Evolutionary conservation across 2,329 filamentous ascomycete species (phyloP).

Genomic region (Colletotrichum trifolii): DNA sequence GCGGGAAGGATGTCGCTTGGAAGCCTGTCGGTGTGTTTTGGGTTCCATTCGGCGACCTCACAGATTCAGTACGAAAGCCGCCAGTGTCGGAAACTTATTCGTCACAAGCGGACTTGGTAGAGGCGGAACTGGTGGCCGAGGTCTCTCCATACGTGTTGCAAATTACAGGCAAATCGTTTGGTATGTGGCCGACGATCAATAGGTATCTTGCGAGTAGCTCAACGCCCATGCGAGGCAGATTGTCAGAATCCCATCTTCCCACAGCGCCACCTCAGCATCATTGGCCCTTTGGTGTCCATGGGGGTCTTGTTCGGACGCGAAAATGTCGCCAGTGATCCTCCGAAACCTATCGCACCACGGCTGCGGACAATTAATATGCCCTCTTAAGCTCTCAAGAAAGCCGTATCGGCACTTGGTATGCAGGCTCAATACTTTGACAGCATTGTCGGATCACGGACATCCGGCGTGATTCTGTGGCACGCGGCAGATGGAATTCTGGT

Average conservation of each 20-base stretch:
- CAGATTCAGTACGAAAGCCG: constrained; percentile 19
- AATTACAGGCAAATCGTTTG: too few relatives aligned
- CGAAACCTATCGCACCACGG: constrained; percentile 16
- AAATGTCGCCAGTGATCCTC: neutral
- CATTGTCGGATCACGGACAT: neutral
- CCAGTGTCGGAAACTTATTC: constrained; percentile 35
- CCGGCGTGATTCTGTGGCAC: constrained; percentile 8
- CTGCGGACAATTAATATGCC: constrained; percentile 7
- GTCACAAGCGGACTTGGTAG: constrained; percentile 8
- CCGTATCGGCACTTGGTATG: constrained; percentile 18
- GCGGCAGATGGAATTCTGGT: constrained; percentile 1
- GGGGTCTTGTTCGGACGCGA: too few relatives aligned
- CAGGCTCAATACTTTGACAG: neutral
- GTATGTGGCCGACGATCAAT: too few relatives aligned
- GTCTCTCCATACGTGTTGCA: neutral
- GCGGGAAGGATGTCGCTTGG: constrained; percentile 10
- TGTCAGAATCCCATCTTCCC: too few relatives aligned
- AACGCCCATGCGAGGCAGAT: too few relatives aligned
- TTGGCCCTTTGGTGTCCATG: too few relatives aligned
- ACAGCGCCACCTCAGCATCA: too few relatives aligned
- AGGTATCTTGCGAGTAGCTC: too few relatives aligned
- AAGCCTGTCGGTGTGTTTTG: constrained; percentile 32
- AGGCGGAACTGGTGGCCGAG: constrained; percentile 27
- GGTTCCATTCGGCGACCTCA: constrained; percentile 20
- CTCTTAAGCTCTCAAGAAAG: neutral